Evolutionary conservation across 2,329 filamentous ascomycete genomes (phyloP).

Genomic region (Ceratocystis cubensis): DNA sequence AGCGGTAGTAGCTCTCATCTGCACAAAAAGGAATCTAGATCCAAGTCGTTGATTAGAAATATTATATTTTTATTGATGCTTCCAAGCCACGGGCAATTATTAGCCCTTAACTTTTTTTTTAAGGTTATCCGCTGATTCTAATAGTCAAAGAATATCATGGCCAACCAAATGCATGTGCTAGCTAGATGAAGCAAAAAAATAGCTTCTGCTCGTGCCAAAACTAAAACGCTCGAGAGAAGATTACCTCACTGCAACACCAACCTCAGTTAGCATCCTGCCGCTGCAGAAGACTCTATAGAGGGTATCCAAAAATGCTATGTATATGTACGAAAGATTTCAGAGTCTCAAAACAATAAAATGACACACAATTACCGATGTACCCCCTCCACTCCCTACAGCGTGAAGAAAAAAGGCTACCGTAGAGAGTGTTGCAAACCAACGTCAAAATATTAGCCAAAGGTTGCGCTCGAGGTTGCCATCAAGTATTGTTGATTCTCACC

Average conservation of each 20-base stretch:
- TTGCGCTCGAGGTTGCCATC: background rate
- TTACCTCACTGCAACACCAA: background rate
- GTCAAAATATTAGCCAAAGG: background rate
- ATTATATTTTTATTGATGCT: background rate
- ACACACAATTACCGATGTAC: background rate
- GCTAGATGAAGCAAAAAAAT: background rate
- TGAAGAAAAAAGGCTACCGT: background rate
- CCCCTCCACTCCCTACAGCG: too few species aligned
- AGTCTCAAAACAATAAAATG: background rate
- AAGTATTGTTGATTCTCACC: background rate
- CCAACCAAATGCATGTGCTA: background rate
- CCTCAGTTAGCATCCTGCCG: background rate
- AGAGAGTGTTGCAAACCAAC: background rate
- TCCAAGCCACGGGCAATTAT: background rate
- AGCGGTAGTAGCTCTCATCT: too few species aligned
- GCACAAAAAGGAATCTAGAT: background rate
- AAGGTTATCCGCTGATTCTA: background rate
- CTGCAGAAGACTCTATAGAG: background rate
- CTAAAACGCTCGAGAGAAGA: background rate
- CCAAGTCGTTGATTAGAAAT: background rate
- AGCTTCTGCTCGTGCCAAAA: background rate
- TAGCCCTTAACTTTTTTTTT: background rate
- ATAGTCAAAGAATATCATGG: background rate
- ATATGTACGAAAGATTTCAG: background rate
- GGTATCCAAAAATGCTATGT: constrained; percentile 2